Evolutionary conservation across 352 stramenopile genomes (phyloP).

Genomic region (Saprolegnia parasitica): DNA sequence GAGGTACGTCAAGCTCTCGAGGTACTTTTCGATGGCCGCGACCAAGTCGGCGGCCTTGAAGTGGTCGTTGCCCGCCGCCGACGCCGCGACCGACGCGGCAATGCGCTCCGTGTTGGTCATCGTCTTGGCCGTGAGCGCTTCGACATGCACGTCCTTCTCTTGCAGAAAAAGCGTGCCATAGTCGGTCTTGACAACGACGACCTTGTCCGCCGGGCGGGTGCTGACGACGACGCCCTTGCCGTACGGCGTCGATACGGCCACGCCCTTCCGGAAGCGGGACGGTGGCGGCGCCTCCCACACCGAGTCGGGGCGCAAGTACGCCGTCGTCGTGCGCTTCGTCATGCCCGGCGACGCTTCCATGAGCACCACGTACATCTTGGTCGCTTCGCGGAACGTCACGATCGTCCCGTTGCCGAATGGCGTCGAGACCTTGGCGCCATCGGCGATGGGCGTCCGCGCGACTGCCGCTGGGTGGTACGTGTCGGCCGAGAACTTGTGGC

Average conservation of each 20-base stretch:
- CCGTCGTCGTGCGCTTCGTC: constrained; percentile 55
- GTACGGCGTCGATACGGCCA: constrained; percentile 73
- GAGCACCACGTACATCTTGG: constrained; percentile 79
- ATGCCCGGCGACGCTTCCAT: constrained; percentile 49
- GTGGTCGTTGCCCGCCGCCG: constrained; percentile 63
- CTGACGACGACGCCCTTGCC: constrained; percentile 58
- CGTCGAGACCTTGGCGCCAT: constrained; percentile 71
- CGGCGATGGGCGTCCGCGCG: constrained; percentile 50
- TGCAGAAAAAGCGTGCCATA: constrained; percentile 79
- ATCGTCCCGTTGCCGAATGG: constrained; percentile 69
- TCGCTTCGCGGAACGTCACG: constrained; percentile 60
- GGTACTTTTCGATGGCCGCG: constrained; percentile 70
- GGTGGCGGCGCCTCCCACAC: constrained; percentile 65
- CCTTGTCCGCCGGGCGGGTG: constrained; percentile 57
- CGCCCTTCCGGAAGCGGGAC: constrained; percentile 52
- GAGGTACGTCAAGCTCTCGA: constrained; percentile 61
- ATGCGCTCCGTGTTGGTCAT: constrained; percentile 79
- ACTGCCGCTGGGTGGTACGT: constrained; percentile 65
- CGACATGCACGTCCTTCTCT: constrained; percentile 62
- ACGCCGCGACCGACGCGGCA: constrained; percentile 55
- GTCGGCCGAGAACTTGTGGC: constrained; percentile 59
- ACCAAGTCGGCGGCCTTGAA: constrained; percentile 57
- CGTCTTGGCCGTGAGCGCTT: constrained; percentile 23
- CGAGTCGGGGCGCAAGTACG: constrained; percentile 59
- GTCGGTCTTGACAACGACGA: constrained; percentile 58